Evolutionary conservation across 1,284 basidiomycete genomes (phyloP).

Genomic region (Cutaneotrichosporon sp.): DNA sequence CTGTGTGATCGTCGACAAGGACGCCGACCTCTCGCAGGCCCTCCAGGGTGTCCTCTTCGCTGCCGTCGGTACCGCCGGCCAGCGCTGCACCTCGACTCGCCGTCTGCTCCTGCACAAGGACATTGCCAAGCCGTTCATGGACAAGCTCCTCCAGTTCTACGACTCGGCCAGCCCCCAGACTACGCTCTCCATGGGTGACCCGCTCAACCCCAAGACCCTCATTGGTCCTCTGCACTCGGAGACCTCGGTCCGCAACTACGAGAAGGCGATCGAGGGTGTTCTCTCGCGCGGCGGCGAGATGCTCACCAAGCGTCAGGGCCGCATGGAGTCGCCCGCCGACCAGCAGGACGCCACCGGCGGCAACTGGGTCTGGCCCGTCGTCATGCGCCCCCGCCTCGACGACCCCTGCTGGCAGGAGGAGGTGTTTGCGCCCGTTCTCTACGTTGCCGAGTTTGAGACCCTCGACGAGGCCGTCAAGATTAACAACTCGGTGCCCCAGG

Average conservation of each 20-base stretch:
- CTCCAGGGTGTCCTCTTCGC: slow-evolving; percentile 81
- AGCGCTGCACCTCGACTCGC: slow-evolving; percentile 89
- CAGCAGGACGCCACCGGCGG: slow-evolving; percentile 56
- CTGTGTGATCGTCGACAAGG: slow-evolving; percentile 80
- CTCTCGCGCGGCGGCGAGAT: slow-evolving; percentile 67
- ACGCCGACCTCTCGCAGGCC: slow-evolving; percentile 84
- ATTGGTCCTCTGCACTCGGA: slow-evolving; percentile 80
- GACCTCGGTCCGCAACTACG: slow-evolving; percentile 63
- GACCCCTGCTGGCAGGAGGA: slow-evolving; percentile 44
- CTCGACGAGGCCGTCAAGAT: slow-evolving; percentile 83
- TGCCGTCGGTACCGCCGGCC: slow-evolving; percentile 88
- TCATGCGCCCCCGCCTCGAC: slow-evolving; percentile 53
- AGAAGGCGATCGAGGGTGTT: slow-evolving; percentile 60
- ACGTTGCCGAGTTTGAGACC: slow-evolving; percentile 81
- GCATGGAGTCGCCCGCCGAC: slow-evolving; percentile 31
- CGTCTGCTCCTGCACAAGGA: slow-evolving; percentile 78
- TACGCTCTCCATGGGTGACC: slow-evolving; percentile 68
- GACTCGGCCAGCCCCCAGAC: slow-evolving; percentile 56
- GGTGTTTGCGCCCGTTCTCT: slow-evolving; percentile 56
- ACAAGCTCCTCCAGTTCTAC: slow-evolving; percentile 58
- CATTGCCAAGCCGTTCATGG: slow-evolving; percentile 70
- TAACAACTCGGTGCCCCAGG: slow-evolving; percentile 87
- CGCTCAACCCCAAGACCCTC: slow-evolving; percentile 65
- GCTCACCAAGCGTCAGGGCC: slow-evolving; percentile 35
- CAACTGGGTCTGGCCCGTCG: slow-evolving; percentile 83